Base-by-base conservation (phyloP, 768 basidiomycete species). In the Amanita polypyramis region DNA sequence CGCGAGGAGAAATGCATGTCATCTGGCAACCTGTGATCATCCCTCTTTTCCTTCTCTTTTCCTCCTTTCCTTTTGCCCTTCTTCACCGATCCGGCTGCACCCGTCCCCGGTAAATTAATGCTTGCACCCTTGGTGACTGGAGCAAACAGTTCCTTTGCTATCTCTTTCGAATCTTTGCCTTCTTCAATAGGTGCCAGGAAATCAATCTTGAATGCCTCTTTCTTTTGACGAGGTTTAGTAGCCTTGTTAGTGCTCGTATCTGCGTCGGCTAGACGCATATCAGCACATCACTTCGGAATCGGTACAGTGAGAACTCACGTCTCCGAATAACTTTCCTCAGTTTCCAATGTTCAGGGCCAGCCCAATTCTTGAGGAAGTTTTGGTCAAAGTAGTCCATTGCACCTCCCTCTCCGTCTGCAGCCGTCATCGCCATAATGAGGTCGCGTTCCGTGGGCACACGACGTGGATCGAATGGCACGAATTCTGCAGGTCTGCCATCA, bases 341-440 rank as follows among this genome's bases (percentile, higher is more conserved):
- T 62, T 95, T 98, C 95, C 96, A 99, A 60, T 99, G 96, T 64
- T 98, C 91, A 6, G 94, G 94, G 0, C 96, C 96, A 3, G 96
- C 96, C 96, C 96, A 99, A 56, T 95, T 95, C 73, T 89, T 95
- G 56, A 82, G 70, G 57, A 87, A 75, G 52, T 71, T 79, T 57
- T 82, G 76, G 62, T 98, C 94, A 60, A 98, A 96, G 63, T 95
- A 96, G 57, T 94, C 92, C 49, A 86, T 79, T 49, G 73, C 76
- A 2, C 74, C 79, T 3, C 68, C 71, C n/a, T 71, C 74, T 5
- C 63, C 70, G 53, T 75, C 69, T 2, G 68, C 75, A 43, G 80
- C 79, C 2, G 78, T 79, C 81, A 96, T 87, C 0, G 88, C 88
- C 74, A 97, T 77, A 43, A 93, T 76, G 23, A 95, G 69, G 53